phyloP scores from a whole-genome alignment of 1,284 basidiomycete genomes.

The Irpex rosettiformis region DNA sequence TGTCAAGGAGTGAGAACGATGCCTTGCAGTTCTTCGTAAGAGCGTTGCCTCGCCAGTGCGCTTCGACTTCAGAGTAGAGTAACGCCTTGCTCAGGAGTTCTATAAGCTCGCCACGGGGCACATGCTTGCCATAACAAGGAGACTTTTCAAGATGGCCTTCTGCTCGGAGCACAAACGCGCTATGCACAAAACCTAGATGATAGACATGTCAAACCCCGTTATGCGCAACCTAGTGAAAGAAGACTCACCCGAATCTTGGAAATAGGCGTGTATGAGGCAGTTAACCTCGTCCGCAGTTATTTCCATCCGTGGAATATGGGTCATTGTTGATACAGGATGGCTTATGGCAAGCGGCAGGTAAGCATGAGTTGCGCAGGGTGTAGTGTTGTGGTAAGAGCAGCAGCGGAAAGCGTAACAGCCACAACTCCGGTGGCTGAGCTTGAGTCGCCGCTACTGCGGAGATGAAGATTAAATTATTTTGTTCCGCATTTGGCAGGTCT shows the following conservation, averaged over 20 bases:
- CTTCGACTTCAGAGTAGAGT: conserved; percentile 81
- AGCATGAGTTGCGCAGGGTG: not conserved
- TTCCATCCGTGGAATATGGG: conserved; percentile 36
- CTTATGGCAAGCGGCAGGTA: not conserved
- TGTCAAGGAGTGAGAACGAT: conserved; percentile 67
- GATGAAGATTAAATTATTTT: not conserved
- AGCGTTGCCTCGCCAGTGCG: conserved; percentile 65
- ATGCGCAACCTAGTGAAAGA: not conserved
- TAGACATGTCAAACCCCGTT: not conserved
- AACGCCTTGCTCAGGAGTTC: conserved; percentile 79
- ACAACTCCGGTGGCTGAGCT: not conserved
- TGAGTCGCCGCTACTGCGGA: not conserved
- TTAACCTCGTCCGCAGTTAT: conserved; percentile 84
- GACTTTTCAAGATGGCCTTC: conserved; percentile 70
- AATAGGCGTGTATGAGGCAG: conserved; percentile 78
- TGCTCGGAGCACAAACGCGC: conserved; percentile 69
- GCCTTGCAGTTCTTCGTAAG: conserved; percentile 61
- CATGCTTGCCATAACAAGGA: conserved; percentile 60
- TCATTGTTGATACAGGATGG: not conserved
- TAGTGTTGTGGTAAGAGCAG: not conserved
- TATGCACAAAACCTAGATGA: conserved; percentile 66
- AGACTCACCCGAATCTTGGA: conserved; percentile 68
- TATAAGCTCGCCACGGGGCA: conserved; percentile 79
- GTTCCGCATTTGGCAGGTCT: not conserved
- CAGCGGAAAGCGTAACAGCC: conserved; percentile 4